Conservation (phyloP, 2,329 filamentous ascomycete species). For the Aspergillus brunneoviolaceus region DNA sequence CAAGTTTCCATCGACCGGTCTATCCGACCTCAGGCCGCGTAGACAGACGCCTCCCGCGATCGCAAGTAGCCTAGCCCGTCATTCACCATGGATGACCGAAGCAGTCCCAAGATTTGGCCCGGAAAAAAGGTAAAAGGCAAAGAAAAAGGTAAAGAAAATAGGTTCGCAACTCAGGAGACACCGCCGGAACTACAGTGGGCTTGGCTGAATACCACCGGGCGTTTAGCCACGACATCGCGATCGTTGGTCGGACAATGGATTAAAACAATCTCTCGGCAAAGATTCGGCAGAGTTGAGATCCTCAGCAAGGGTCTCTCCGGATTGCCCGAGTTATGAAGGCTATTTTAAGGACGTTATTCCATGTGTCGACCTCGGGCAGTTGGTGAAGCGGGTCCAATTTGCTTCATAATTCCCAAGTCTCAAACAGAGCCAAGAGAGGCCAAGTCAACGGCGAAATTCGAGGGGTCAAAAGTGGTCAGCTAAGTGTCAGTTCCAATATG, state of each 20-base stretch:
- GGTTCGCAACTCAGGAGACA: too few species aligned
- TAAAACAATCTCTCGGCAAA: neutral
- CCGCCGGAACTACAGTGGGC: neutral
- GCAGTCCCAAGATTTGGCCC: neutral
- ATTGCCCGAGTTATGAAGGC: neutral
- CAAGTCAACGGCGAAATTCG: slow-evolving; percentile 5
- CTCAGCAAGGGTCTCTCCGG: neutral
- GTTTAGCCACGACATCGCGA: neutral
- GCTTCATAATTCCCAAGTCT: neutral
- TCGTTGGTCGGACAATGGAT: neutral
- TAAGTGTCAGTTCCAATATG: neutral
- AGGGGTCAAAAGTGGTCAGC: neutral
- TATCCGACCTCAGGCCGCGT: slow-evolving; percentile 4
- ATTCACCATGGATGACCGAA: neutral
- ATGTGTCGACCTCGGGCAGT: neutral
- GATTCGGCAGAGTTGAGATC: neutral
- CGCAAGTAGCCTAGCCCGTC: neutral
- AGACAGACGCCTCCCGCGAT: neutral
- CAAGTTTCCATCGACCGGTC: neutral
- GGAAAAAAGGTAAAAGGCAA: neutral
- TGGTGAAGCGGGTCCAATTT: neutral
- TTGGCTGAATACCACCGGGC: neutral
- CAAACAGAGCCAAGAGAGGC: slow-evolving; percentile 7
- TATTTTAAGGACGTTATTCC: neutral
- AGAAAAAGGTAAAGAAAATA: neutral